Base-by-base conservation (phyloP, 805 yeast genomes). In the Ogataea parapolymorpha region DNA sequence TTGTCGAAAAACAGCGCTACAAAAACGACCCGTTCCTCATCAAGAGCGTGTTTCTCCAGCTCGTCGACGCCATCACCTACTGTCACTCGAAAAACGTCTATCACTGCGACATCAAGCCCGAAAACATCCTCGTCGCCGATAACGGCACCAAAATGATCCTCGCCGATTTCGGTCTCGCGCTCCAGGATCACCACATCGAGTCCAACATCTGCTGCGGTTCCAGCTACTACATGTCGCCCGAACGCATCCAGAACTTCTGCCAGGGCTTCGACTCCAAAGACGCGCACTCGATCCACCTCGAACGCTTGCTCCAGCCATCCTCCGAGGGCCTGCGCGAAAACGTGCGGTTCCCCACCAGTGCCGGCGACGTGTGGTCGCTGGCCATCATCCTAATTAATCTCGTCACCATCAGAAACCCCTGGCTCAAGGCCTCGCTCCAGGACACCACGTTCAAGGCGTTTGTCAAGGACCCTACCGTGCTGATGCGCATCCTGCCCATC, bases 41-140 rank as follows among this genome's bases (percentile, higher is more conserved):
- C 57, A 80, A 77, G 58, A 72, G 70, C 45, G 82, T 75, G 49
- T 83, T 85, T 54, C 55, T 74, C 30, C 97, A 93, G 64, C 74
- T 93, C 61, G 70, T 91, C 31, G 85, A 89, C 47, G 96, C 90
- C 3, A 74, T 90, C 39, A 77, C 79, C 47, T 85, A 82, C 65
- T 85, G 95, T 56, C 97, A 91, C 62, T 71, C 82, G 2, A 77
- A 75, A 46, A 82, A 85, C n/a, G 79, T 91, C 26, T 91, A 81
- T 60, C 98, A 90, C 61, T 85, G 97, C 58, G 98, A 90, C 64
- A 78, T 90, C 50, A 93, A 93, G 67, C 99, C 99, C 5, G 98
- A 93, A 62, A 93, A 93, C 67, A 77, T 93, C 42, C 68, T 93
- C 55, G 79, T 89, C 36, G 72, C 77, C 10, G 62, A 63, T 56